Base-by-base conservation (phyloP, 768 basidiomycete genomes). In the Nidularia pulvinata region DNA sequence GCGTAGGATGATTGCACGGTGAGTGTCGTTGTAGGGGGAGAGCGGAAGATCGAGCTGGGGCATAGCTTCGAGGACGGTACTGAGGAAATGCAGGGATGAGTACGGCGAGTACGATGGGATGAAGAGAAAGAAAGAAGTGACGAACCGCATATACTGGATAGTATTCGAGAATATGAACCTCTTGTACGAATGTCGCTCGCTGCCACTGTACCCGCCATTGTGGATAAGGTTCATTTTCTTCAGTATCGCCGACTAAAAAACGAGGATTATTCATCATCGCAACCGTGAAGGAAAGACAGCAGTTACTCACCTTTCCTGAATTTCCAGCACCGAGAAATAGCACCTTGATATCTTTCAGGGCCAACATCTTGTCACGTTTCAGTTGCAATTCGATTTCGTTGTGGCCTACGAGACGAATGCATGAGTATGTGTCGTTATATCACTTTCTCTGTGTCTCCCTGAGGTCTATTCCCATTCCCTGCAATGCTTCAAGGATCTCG, bases 141-240 rank as follows among this genome's bases (percentile, higher is more conserved):
- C 25, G 25, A 30, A 30, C 25, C 25, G 88, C 95, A 96, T 96
- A 32, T 91, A 93, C 72, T 96, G 93, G 58, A 95, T 82, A 34
- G 93, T 95, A 69, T 96, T 96, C 46, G 90, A 91, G 62, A 82
- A 96, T 62, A 97, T 95, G 65, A 96, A 95, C 73, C 95, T 95
- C 72, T 91, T 93, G 84, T 95, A 96, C 25, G 89, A 89, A 52
- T 95, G 92, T 45, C 95, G 81, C 73, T 96, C 94, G 61, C 86
- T 83, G 54, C 89, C 86, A 62, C 88, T 91, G 78, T 95, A 95
- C 1, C 88, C 88, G 54, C 89, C 91, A 58, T 94, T 89, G 68
- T 96, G 93, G 57, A 96, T 95, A 70, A 96, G 87, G 66, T 96
- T 95, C 94, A 98, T 96, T 71, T 97, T 95, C 76, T 95, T 96